Conservation (phyloP, 371 early-diverging fungal genomes). For the Circinella umbellata region DNA sequence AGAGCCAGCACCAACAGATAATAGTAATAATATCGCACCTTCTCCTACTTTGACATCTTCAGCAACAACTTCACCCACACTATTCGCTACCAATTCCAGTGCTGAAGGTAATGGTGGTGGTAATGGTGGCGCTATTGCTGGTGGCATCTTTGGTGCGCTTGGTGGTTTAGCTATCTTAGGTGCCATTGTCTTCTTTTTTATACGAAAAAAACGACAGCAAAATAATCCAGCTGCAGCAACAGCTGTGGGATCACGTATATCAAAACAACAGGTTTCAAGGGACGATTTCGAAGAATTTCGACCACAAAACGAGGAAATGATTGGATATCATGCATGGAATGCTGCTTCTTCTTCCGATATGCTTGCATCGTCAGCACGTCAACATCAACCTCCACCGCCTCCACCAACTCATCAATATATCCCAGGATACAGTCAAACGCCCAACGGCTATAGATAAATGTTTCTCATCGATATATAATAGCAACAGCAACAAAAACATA, state of each 20-base stretch:
- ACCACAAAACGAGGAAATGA: constrained; percentile 5
- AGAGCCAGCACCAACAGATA: neutral
- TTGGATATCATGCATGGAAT: constrained; percentile 14
- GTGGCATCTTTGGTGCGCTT: constrained; percentile 8
- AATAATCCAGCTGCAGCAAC: neutral
- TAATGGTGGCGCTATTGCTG: constrained; percentile 12
- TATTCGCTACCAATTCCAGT: neutral
- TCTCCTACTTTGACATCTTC: neutral
- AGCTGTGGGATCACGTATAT: no score
- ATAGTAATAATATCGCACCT: neutral
- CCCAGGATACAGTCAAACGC: neutral
- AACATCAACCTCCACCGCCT: constrained; percentile 2
- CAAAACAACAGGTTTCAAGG: neutral
- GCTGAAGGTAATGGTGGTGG: neutral
- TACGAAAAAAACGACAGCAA: constrained; percentile 8
- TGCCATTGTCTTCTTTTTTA: constrained; percentile 1
- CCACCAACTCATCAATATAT: constrained; percentile 4
- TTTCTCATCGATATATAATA: neutral
- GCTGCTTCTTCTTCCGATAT: constrained; percentile 14
- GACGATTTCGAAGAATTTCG: neutral
- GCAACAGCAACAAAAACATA: neutral
- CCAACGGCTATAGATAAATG: neutral
- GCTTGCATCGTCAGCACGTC: constrained; percentile 11
- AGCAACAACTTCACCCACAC: neutral
- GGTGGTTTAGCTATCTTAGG: constrained; percentile 1